Evolutionary conservation across 345 rosid genomes (phyloP).

Genomic region (Gossypium raimondii): DNA sequence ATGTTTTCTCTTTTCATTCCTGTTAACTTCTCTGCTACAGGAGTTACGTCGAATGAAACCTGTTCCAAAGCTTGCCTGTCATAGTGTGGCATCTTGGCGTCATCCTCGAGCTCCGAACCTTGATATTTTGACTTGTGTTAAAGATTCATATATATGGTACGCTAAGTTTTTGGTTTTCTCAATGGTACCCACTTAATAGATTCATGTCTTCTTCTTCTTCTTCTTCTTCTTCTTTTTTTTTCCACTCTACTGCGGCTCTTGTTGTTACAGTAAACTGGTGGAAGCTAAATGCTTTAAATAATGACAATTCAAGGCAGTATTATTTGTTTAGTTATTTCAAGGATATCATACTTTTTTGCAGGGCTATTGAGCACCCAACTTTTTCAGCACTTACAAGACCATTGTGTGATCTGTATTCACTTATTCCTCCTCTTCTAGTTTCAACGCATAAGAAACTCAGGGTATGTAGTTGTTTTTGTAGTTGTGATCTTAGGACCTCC

Average conservation of each 20-base stretch:
- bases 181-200: not conserved
- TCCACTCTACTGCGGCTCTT: not conserved
- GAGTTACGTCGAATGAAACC: slow-evolving; percentile 96
- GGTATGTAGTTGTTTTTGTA: slow-evolving; percentile 39
- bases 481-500: not conserved
- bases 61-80: slow-evolving; percentile 89
- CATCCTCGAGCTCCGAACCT: slow-evolving; percentile 99
- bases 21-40: slow-evolving; percentile 37
- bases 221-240: too few relatives aligned
- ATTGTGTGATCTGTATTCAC: slow-evolving; percentile 91
- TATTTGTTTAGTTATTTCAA: not conserved
- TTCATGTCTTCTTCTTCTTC: not conserved
- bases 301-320: slow-evolving; percentile 1
- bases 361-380: slow-evolving; percentile 98
- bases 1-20: slow-evolving; percentile 15
- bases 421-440: slow-evolving; percentile 83
- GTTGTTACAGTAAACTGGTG: not conserved
- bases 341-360: slow-evolving; percentile 28
- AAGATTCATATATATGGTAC: slow-evolving; percentile 99
- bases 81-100: slow-evolving; percentile 99
- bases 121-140: slow-evolving; percentile 87
- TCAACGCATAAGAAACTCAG: slow-evolving; percentile 88
- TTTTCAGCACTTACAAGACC: slow-evolving; percentile 97
- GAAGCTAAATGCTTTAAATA: not conserved
- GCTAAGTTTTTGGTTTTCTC: slow-evolving; percentile 9